Evolutionary conservation across 2,329 filamentous ascomycete genomes (phyloP).

Genomic region (Fusarium sp.): DNA sequence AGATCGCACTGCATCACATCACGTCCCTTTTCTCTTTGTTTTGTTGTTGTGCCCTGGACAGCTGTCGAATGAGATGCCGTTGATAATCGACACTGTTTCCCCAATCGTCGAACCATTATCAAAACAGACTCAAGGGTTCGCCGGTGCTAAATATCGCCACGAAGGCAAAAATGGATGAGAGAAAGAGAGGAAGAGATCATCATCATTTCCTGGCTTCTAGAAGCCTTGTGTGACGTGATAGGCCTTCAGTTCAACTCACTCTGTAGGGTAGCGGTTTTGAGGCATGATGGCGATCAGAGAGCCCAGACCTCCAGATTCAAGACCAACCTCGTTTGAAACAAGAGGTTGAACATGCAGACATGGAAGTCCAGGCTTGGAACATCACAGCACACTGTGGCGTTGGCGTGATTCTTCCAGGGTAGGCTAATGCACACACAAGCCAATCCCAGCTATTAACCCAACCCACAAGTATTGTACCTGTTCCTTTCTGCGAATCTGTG

Average conservation of each 20-base stretch:
- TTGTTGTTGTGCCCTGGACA: conserved; percentile 31
- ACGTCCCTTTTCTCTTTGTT: conserved; percentile 13
- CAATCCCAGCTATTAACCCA: conserved; percentile 24
- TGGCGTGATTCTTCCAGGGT: conserved; percentile 15
- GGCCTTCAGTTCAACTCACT: not conserved
- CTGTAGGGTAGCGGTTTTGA: conserved; percentile 30
- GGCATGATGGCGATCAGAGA: conserved; percentile 27
- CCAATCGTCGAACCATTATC: conserved; percentile 28
- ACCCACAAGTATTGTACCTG: conserved; percentile 19
- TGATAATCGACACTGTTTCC: conserved; percentile 30
- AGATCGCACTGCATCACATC: conserved; percentile 26
- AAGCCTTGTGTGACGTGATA: conserved; percentile 29
- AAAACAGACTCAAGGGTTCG: conserved; percentile 16
- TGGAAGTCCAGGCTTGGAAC: conserved; percentile 11
- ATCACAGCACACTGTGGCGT: conserved; percentile 23
- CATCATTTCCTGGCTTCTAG: conserved; percentile 30
- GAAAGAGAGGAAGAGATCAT: conserved; percentile 14
- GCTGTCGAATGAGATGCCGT: conserved; percentile 33
- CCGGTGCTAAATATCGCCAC: conserved; percentile 26
- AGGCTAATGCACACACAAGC: conserved; percentile 22
- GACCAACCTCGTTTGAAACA: conserved; percentile 25
- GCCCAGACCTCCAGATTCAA: conserved; percentile 5
- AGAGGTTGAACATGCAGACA: conserved; percentile 25
- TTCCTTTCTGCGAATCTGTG: not conserved
- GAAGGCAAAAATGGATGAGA: conserved; percentile 29